These are phyloP conservation scores for Ophiostoma sp. DNA, from an alignment of 2,329 filamentous ascomycete species.

Conservation along the genomic window DNA sequence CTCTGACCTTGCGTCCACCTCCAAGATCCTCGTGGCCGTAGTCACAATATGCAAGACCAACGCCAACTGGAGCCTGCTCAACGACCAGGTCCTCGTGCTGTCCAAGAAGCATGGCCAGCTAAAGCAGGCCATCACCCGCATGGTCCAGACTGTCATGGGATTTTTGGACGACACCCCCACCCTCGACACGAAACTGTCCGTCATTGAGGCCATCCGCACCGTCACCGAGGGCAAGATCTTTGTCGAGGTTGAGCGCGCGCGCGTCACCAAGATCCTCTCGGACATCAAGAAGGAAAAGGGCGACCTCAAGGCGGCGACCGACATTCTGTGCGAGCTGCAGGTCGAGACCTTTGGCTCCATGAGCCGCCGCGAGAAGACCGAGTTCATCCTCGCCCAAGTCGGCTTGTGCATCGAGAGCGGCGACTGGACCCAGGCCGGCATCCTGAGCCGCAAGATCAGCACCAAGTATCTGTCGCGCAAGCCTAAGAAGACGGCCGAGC, in stretches of 20 bases:
- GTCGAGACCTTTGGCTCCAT: constrained; percentile 99
- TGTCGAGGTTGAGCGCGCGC: constrained; percentile 94
- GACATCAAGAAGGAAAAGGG: constrained; percentile 97
- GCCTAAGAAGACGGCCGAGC: constrained; percentile 71
- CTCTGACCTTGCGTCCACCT: constrained; percentile 93
- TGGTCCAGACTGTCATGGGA: constrained; percentile 93
- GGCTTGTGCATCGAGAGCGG: constrained; percentile 88
- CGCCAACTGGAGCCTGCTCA: constrained; percentile 88
- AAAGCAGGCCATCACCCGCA: constrained; percentile 97
- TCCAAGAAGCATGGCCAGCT: constrained; percentile 99
- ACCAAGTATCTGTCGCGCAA: constrained; percentile 86
- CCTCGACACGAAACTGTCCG: constrained; percentile 79
- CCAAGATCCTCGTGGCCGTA: constrained; percentile 77
- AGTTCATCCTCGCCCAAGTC: constrained; percentile 96
- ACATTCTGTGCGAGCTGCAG: constrained; percentile 93
- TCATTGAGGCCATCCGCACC: constrained; percentile 91
- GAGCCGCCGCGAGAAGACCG: constrained; percentile 94
- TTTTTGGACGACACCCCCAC: constrained; percentile 84
- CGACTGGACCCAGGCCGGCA: constrained; percentile 93
- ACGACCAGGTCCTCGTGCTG: constrained; percentile 89
- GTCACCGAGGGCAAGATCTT: constrained; percentile 99
- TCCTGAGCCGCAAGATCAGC: constrained; percentile 94
- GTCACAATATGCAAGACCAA: constrained; percentile 92
- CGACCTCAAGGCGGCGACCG: constrained; percentile 81
- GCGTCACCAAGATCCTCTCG: constrained; percentile 89